Conservation (phyloP, 2,329 filamentous ascomycete species). For the Knoxdaviesia capensis region DNA sequence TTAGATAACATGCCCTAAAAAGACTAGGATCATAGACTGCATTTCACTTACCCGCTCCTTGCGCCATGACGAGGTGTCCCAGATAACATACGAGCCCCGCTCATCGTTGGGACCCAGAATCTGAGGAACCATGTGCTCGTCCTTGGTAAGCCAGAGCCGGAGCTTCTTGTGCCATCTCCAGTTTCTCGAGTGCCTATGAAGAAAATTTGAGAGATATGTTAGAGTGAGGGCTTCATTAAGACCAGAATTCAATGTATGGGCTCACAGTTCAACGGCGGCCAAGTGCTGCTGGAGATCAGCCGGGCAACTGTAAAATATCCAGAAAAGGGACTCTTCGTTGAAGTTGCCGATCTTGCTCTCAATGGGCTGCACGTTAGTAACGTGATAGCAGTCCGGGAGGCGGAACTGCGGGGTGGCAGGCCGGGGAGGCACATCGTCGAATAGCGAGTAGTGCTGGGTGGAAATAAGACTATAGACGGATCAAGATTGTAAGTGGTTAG, state of each 20-base stretch:
- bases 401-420: conserved; percentile 35
- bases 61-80: conserved; percentile 40
- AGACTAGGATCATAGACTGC: too few species aligned
- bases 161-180: conserved; percentile 52
- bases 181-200: conserved; percentile 40
- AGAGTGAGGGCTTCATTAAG: not conserved
- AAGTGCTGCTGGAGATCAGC: conserved; percentile 41
- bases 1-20: too few species aligned
- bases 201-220: conserved; percentile 1
- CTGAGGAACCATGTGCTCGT: conserved; percentile 43
- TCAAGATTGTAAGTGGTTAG: not conserved
- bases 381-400: conserved; percentile 45
- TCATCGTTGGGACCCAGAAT: conserved; percentile 36
- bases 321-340: conserved; percentile 49
- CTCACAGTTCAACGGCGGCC: conserved; percentile 43
- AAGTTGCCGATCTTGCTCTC: conserved; percentile 46
- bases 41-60: conserved; percentile 35
- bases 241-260: not conserved
- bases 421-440: conserved; percentile 36
- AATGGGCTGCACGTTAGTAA: conserved; percentile 44
- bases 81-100: conserved; percentile 46
- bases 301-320: conserved; percentile 50
- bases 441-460: conserved; percentile 39
- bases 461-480: conserved; percentile 25
- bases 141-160: conserved; percentile 47